Conservation (phyloP, 1,139 yeast species). For the Candida labiduridarum region DNA sequence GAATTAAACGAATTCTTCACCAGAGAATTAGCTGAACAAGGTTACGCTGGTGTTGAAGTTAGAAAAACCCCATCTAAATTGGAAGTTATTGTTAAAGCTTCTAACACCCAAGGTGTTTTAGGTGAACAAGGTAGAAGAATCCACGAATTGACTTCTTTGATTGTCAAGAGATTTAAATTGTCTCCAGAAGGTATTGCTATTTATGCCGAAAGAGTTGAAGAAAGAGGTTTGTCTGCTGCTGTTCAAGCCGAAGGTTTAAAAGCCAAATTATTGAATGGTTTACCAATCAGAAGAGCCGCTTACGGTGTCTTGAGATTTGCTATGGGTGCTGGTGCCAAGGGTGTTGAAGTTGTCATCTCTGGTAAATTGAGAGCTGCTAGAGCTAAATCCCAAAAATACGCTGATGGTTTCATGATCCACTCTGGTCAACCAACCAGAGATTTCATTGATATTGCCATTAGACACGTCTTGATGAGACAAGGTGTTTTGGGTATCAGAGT, state of each 20-base stretch:
- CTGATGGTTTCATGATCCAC: slow-evolving; percentile 99
- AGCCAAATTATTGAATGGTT: slow-evolving; percentile 97
- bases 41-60: slow-evolving; percentile 99
- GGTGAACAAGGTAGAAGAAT: slow-evolving; percentile 99
- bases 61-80: slow-evolving; percentile 98
- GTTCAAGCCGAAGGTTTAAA: slow-evolving; percentile 99
- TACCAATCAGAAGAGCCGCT: slow-evolving; percentile 99
- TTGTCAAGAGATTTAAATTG: slow-evolving; percentile 98
- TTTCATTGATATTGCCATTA: slow-evolving; percentile 97
- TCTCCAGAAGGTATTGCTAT: slow-evolving; percentile 92
- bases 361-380: slow-evolving; percentile 99
- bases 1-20: slow-evolving; percentile 99
- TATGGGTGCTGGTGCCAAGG: slow-evolving; percentile 99
- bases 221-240: slow-evolving; percentile 99
- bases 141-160: slow-evolving; percentile 96
- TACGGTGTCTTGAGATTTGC: slow-evolving; percentile 99
- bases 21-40: slow-evolving; percentile 99
- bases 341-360: slow-evolving; percentile 99
- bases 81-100: slow-evolving; percentile 98
- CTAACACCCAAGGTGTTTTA: slow-evolving; percentile 97
- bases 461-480: slow-evolving; percentile 99
- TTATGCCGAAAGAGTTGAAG: slow-evolving; percentile 99
- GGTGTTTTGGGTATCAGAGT: slow-evolving; percentile 99
- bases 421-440: slow-evolving; percentile 99
- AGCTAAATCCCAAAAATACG: slow-evolving; percentile 99